Base-by-base conservation (phyloP, 2,329 filamentous ascomycete species). In the Cladosporium halotolerans region DNA sequence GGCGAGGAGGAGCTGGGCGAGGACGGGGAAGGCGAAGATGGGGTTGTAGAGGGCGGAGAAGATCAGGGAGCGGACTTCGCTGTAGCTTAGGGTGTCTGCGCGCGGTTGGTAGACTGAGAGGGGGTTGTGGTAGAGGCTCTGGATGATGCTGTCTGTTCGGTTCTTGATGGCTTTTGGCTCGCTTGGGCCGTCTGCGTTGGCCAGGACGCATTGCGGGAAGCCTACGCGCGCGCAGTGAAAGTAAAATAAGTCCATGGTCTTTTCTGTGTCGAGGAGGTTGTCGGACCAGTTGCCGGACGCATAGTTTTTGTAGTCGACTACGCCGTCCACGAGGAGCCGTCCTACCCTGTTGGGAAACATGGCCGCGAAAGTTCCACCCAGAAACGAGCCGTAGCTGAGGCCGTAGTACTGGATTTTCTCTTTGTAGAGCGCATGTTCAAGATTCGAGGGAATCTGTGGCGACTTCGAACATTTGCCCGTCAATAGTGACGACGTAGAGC, bases 321-420 rank as follows among this genome's bases (percentile, higher is more conserved):
- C 73, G 7, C 74, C 76, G 56, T 79, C 76, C 0, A 79, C 60
- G 9, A 71, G 63, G 34, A 73, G 59, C 14, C 66, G 61, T 0
- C 63, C 64, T 3, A 73, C 63, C 4, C 68, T 55, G n/a, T 68
- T 63, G 3, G 71, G 72, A 51, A 68, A 73, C 66, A 74, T 68
- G 0, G 69, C 66, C 13, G 71, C 70, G 51, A 71, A 74, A 1
- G 71, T 73, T 42, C 67, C 63, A 1, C 72, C 72, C 0, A 73
- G 65, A 31, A 72, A 68, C 0, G 76, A 73, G 1, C 77, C 77
- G 48, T 79, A 79, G 9, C 71, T 74, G 53, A 77, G 68, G 2
- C 76, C 76, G n/a, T 44, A 48, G 23, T 54, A 54, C 14, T 49
- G 68, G 13, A 78, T 56, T 49, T 64, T 65, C 45, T 70, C 66